phyloP scores from a whole-genome alignment of 345 rosid species.

The Salix purpurea region DNA sequence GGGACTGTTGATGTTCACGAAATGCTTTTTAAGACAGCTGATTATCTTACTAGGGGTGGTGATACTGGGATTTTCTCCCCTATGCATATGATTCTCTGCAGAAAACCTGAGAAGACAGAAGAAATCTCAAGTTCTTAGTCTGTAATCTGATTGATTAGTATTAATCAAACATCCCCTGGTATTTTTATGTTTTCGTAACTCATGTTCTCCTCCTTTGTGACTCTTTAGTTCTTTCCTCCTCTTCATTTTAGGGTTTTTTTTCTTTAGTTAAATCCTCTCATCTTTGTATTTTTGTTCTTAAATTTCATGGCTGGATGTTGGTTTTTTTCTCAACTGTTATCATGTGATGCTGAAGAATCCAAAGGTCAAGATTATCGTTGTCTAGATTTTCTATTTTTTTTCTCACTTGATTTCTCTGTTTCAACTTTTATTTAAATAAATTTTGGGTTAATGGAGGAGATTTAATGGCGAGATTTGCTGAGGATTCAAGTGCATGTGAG shows the following conservation, averaged over 20 bases:
- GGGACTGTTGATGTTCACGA: constrained; percentile 95
- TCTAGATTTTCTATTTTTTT: background rate
- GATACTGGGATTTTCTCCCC: constrained; percentile 87
- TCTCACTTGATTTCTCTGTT: background rate
- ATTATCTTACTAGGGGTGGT: constrained; percentile 72
- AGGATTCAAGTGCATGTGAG: background rate
- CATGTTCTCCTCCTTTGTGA: constrained; percentile 5
- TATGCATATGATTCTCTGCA: constrained; percentile 93
- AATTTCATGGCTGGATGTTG: constrained; percentile 6
- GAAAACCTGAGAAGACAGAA: constrained; percentile 51
- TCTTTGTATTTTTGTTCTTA: constrained; percentile 18
- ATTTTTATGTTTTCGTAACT: background rate
- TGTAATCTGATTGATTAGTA: too few relatives aligned
- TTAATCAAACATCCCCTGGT: constrained; percentile 5
- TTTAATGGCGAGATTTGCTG: background rate
- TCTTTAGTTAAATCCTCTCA: background rate
- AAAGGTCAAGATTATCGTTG: background rate
- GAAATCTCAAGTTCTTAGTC: constrained; percentile 21
- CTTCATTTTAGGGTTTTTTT: background rate
- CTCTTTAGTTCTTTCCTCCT: constrained; percentile 4
- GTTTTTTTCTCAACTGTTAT: background rate
- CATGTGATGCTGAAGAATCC: constrained; percentile 3
- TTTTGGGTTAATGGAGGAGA: background rate
- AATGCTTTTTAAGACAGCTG: constrained; percentile 84
- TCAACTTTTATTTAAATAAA: background rate